Percentiles rank a stretch among this genome's conserved stretches.
phyloP scores from a whole-genome alignment of 2,329 filamentous ascomycete genomes.

The Colletotrichum caudatum region DNA sequence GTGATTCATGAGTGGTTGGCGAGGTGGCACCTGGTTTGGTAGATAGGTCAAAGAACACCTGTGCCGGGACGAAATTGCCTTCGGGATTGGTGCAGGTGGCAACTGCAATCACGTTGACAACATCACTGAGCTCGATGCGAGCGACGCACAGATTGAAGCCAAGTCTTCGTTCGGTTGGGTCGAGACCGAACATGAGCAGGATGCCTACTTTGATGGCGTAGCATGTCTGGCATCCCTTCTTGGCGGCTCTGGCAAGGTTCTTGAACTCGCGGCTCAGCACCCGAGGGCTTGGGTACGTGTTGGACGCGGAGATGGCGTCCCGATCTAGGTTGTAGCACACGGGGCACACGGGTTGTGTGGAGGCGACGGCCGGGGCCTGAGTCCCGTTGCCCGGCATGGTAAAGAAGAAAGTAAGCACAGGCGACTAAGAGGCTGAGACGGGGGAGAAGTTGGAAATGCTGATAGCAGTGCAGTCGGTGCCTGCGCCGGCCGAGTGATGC shows the following conservation, averaged over 20 bases:
- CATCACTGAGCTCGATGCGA: neutral
- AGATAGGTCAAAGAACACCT: slow-evolving; percentile 3
- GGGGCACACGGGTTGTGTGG: neutral
- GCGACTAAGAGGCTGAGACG: neutral
- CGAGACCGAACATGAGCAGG: neutral
- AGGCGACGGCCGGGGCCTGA: neutral
- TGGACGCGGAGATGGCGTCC: neutral
- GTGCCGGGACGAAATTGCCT: neutral
- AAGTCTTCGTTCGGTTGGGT: neutral
- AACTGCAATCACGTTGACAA: neutral
- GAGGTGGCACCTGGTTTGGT: slow-evolving; percentile 20
- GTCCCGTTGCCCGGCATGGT: neutral
- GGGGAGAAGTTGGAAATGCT: neutral
- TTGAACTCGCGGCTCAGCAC: neutral
- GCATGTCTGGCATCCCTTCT: slow-evolving; percentile 28
- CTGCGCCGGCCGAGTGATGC: neutral
- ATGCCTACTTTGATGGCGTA: slow-evolving; percentile 16
- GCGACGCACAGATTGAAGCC: neutral
- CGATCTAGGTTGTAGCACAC: neutral
- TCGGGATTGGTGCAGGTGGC: too few species aligned
- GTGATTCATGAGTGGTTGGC: neutral
- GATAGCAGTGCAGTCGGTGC: neutral
- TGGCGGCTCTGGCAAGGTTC: neutral
- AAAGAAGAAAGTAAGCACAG: neutral
- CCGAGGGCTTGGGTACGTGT: neutral